Conservation (phyloP, 1,284 basidiomycete species). For the Cutaneotrichosporon sp. region DNA sequence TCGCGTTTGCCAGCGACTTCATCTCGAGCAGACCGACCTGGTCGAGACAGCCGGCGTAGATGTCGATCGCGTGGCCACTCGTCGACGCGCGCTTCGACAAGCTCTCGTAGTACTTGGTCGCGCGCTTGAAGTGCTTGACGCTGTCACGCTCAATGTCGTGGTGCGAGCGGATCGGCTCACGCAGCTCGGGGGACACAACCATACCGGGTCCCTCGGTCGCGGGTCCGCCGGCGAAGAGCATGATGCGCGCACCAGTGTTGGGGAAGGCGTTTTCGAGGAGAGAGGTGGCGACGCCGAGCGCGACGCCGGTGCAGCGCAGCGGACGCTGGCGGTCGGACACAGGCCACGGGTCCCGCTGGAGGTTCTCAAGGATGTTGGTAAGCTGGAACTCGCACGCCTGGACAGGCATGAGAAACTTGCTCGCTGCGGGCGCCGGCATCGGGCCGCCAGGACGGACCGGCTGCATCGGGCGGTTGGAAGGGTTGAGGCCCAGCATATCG, state of each 20-base stretch:
- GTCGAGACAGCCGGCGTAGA: slow-evolving; percentile 96
- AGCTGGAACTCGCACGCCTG: slow-evolving; percentile 95
- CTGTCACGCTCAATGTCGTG: slow-evolving; percentile 98
- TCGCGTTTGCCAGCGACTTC: slow-evolving; percentile 91
- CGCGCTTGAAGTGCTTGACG: slow-evolving; percentile 96
- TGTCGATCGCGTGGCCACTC: slow-evolving; percentile 91
- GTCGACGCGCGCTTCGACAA: slow-evolving; percentile 89
- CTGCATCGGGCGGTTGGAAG: slow-evolving; percentile 50
- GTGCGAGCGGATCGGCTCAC: slow-evolving; percentile 96
- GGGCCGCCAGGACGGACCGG: slow-evolving; percentile 70
- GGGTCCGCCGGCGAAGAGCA: slow-evolving; percentile 96
- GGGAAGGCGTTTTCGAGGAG: slow-evolving; percentile 70
- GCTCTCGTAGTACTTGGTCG: slow-evolving; percentile 94
- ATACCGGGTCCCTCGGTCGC: slow-evolving; percentile 95
- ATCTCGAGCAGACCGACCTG: slow-evolving; percentile 97
- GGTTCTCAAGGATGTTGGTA: slow-evolving; percentile 84
- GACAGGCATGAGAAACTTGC: slow-evolving; percentile 89
- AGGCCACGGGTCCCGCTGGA: slow-evolving; percentile 93
- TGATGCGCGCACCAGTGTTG: slow-evolving; percentile 92
- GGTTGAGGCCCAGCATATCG: slow-evolving; percentile 89
- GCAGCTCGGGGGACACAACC: slow-evolving; percentile 92
- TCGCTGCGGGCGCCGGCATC: slow-evolving; percentile 70
- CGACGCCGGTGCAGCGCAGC: slow-evolving; percentile 93
- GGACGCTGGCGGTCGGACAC: slow-evolving; percentile 92
- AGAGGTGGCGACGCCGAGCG: slow-evolving; percentile 90